Base-by-base conservation (phyloP, 106 monocot genomes). In the Chionographis japonica region DNA sequence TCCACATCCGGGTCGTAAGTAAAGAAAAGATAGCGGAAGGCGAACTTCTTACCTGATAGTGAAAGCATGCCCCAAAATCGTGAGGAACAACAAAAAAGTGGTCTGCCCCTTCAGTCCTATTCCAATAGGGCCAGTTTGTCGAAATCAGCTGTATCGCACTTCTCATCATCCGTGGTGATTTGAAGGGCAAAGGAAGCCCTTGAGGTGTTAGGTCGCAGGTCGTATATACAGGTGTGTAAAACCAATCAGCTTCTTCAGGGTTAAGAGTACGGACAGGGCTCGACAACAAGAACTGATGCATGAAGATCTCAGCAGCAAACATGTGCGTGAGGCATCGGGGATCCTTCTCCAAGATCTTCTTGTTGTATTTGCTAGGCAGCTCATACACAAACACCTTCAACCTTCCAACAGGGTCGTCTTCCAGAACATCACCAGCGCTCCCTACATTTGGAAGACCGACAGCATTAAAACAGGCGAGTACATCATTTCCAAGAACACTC, bases 171-270 rank as follows among this genome's bases (percentile, higher is more conserved):
- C 87, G 75, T 15, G 87, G 87, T 39, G 80, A 83, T 54, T 87
- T 87, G 68, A 83, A 83, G 37, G 83, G 83, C 43, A 87, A 60
- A 40, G 83, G 83, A 41, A 83, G 80, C 7, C 87, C 87, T 77
- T 80, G 80, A 37, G 80, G 87, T 8, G 83, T 83, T 17, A 87
- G 63, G 58, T 87, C 83, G 66, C 86, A 83, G 20, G 86, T 83
- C 6, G 83, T 67, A 66, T 87, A 87, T 38, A 87, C 86, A 9
- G 87, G 87, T 37, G 87, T 80, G 71, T 87, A 87, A 58, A 87
- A 87, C 87, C 87, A 87, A 72, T 86, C 82, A 5, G 86, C 86
- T 72, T 86, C 82, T 73, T 83, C 86, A 9, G 86, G 82, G 58
- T 86, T 79, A 4, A 86, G 73, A 12, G 86, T 86, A 63, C 86